Conservation (phyloP, 371 early-diverging fungal species). For the Mortierella sp. region DNA sequence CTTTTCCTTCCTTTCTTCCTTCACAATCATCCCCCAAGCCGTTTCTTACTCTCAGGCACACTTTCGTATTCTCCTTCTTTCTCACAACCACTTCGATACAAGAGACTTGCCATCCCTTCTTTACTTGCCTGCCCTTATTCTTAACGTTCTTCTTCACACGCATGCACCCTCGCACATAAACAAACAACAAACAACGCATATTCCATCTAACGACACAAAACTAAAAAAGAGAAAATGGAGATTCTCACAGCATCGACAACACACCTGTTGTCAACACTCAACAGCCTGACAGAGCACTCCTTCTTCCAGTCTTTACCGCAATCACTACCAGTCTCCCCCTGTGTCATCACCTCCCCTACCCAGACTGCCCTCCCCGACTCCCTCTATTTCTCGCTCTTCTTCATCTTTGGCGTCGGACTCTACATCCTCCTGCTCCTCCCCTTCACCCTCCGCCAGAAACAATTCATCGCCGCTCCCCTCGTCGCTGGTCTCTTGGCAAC, state of each 20-base stretch:
- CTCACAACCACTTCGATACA: background rate
- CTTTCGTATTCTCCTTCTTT: background rate
- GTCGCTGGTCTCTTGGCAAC: conserved; percentile 21
- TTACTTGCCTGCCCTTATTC: background rate
- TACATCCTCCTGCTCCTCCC: conserved; percentile 47
- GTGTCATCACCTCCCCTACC: conserved; percentile 8
- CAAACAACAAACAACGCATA: background rate
- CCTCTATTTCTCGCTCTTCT: conserved; percentile 48
- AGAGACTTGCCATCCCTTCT: background rate
- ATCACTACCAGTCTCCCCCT: conserved; percentile 38
- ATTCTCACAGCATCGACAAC: conserved; percentile 28
- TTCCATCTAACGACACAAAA: background rate
- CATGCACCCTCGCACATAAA: background rate
- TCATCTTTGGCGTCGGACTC: conserved; percentile 54
- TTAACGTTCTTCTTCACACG: background rate
- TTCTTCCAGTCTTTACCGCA: conserved; percentile 26
- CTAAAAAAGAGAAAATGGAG: conserved; percentile 30
- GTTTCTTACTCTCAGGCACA: background rate
- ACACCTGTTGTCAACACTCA: conserved; percentile 27
- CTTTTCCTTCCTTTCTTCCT: too few species aligned
- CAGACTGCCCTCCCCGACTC: conserved; percentile 32
- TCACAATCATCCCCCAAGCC: background rate
- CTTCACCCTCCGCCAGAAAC: conserved; percentile 43
- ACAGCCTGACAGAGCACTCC: conserved; percentile 18
- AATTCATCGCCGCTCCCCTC: conserved; percentile 38